Percentiles rank a stretch among this genome's conserved stretches.
phyloP scores from a whole-genome alignment of 306 rosid genomes.

The Acacia melanoxylon region DNA sequence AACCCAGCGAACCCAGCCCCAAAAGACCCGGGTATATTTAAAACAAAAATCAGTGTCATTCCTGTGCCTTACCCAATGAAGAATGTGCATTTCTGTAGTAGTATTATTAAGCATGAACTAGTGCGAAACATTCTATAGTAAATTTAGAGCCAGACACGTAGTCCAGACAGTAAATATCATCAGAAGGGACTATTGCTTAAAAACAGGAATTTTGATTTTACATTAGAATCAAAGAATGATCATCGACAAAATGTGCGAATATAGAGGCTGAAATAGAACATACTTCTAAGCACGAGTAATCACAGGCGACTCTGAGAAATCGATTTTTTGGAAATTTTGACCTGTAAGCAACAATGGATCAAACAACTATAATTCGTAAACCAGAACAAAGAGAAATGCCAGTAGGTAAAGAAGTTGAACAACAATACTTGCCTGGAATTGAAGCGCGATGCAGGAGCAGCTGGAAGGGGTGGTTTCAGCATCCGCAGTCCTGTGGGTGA shows the following conservation, averaged over 20 bases:
- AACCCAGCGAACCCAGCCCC: not conserved
- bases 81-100: not conserved
- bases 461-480: not conserved
- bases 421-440: not conserved
- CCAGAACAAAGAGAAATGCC: not conserved
- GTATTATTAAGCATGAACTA: not conserved
- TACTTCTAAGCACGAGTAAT: not conserved
- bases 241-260: not conserved
- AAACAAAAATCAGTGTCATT: not conserved
- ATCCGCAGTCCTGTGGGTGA: not conserved
- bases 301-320: not conserved
- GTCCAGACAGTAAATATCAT: not conserved
- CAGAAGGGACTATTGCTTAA: not conserved
- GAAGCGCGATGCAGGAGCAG: not conserved
- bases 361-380: not conserved
- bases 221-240: not conserved
- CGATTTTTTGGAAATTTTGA: not conserved
- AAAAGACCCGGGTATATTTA: not conserved
- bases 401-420: not conserved
- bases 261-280: constrained; percentile 12
- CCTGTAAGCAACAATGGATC: not conserved
- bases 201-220: not conserved
- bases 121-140: not conserved
- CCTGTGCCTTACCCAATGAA: not conserved
- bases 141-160: not conserved